Evolutionary conservation across 2,329 filamentous ascomycete species (phyloP).

Genomic region (Fusarium tanahbumbuense): DNA sequence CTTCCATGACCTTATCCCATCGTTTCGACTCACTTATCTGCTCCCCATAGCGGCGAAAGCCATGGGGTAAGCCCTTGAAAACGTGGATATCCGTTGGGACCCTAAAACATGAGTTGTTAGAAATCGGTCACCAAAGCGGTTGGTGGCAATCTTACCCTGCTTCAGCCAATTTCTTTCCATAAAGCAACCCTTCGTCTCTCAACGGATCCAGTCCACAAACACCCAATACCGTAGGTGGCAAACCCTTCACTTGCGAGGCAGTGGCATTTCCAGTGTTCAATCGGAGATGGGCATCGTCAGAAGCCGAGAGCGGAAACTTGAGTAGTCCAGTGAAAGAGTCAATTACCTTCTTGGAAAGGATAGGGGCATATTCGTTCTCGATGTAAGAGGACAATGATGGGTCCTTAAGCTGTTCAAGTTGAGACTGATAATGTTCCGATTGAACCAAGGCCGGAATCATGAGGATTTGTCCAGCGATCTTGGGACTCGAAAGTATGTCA

Average conservation of each 20-base stretch:
- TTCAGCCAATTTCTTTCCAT: slow-evolving; percentile 56
- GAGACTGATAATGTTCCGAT: slow-evolving; percentile 28
- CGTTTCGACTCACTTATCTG: slow-evolving; percentile 51
- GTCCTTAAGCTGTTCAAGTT: slow-evolving; percentile 51
- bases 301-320: slow-evolving; percentile 29
- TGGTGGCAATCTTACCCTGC: slow-evolving; percentile 53
- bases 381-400: slow-evolving; percentile 56
- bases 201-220: slow-evolving; percentile 61
- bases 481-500: slow-evolving; percentile 28
- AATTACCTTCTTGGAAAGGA: slow-evolving; percentile 54
- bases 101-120: slow-evolving; percentile 37
- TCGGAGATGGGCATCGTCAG: slow-evolving; percentile 48
- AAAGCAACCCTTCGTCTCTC: slow-evolving; percentile 62
- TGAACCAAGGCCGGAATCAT: slow-evolving; percentile 60
- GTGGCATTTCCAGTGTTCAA: slow-evolving; percentile 52
- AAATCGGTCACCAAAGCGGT: fast-evolving
- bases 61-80: slow-evolving; percentile 66
- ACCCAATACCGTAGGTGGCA: slow-evolving; percentile 59
- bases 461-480: slow-evolving; percentile 62
- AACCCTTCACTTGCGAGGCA: slow-evolving; percentile 51
- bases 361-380: slow-evolving; percentile 60
- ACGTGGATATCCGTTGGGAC: slow-evolving; percentile 61
- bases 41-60: slow-evolving; percentile 56
- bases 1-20: slow-evolving; percentile 58
- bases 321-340: slow-evolving; percentile 46